Evolutionary conservation across 2,329 filamentous ascomycete genomes (phyloP).

Genomic region (Alternaria dauci): DNA sequence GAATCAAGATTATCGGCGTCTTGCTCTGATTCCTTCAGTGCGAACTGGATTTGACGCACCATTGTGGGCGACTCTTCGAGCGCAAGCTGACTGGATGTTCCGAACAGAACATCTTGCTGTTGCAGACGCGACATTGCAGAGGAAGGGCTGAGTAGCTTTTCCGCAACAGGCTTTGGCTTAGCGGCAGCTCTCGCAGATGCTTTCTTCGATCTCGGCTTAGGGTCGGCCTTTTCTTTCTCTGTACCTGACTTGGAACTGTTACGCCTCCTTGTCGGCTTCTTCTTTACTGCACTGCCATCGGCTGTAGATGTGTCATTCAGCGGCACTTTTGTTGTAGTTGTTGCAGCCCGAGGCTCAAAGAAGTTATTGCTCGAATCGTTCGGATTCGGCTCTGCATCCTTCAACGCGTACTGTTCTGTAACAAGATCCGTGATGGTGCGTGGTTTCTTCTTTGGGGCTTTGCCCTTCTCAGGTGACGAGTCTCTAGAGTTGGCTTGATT

Average conservation of each 20-base stretch:
- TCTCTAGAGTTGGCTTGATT: slow-evolving; percentile 33
- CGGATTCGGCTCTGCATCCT: slow-evolving; percentile 15
- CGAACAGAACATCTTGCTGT: slow-evolving; percentile 50
- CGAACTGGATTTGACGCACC: slow-evolving; percentile 47
- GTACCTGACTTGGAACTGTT: slow-evolving; percentile 28
- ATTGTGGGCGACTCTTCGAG: slow-evolving; percentile 49
- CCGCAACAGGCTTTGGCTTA: slow-evolving; percentile 38
- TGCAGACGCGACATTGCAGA: slow-evolving; percentile 39
- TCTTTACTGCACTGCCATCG: slow-evolving; percentile 14
- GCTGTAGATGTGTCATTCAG: slow-evolving; percentile 32
- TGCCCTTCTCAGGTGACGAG: slow-evolving; percentile 43
- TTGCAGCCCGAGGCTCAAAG: slow-evolving; percentile 33
- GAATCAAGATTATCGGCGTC: slow-evolving; percentile 17
- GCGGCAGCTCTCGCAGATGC: slow-evolving; percentile 34
- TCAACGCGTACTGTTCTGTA: slow-evolving; percentile 44
- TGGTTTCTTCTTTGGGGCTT: slow-evolving; percentile 50
- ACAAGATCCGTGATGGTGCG: slow-evolving; percentile 52
- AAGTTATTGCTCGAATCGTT: slow-evolving; percentile 29
- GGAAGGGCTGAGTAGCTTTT: slow-evolving; percentile 50
- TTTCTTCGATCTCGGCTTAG: slow-evolving; percentile 35
- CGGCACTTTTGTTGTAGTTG: slow-evolving; percentile 34
- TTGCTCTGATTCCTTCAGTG: slow-evolving; percentile 46
- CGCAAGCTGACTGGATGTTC: slow-evolving; percentile 53
- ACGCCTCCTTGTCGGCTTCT: slow-evolving; percentile 35
- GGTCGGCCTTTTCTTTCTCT: slow-evolving; percentile 24